A percentile compares a stretch with the other conserved stretches of the same genome.
Evolutionary conservation across 192 early-diverging fungal species (phyloP).

Genomic region (Coemansia sp.): DNA sequence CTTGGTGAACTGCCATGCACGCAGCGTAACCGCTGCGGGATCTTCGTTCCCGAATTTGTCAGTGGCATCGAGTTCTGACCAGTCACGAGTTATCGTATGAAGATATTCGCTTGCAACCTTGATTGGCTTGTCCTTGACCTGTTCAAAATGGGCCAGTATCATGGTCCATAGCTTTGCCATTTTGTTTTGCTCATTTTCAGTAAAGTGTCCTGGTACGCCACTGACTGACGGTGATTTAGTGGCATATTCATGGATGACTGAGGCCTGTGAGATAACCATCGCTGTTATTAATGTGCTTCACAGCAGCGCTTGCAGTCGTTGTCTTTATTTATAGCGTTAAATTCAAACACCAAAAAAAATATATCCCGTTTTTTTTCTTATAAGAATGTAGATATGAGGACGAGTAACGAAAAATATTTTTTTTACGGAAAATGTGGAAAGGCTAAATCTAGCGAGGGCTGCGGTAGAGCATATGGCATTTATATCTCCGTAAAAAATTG

Average conservation of each 20-base stretch:
- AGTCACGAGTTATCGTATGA: slow-evolving; percentile 24
- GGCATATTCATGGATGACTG: slow-evolving; percentile 38
- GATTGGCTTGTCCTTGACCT: slow-evolving; percentile 22
- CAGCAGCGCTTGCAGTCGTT: background rate
- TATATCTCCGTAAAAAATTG: background rate
- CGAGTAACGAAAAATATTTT: background rate
- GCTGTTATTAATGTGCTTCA: background rate
- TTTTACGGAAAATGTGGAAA: background rate
- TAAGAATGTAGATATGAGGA: background rate
- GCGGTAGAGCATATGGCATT: background rate
- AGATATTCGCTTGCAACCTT: slow-evolving; percentile 28
- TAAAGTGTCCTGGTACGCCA: slow-evolving; percentile 27
- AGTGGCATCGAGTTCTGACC: slow-evolving; percentile 21
- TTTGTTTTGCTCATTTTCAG: slow-evolving; percentile 29
- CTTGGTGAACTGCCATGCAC: slow-evolving; percentile 46
- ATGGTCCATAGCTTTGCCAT: slow-evolving; percentile 34
- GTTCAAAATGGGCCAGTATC: slow-evolving; percentile 26
- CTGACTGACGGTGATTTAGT: slow-evolving; percentile 9
- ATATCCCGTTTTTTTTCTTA: background rate
- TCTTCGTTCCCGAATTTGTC: slow-evolving; percentile 15
- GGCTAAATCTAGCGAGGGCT: background rate
- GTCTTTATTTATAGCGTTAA: background rate
- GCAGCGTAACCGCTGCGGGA: slow-evolving; percentile 18
- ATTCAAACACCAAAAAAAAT: background rate
- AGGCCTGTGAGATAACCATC: slow-evolving; percentile 46